These are phyloP conservation scores for Tremella mesenterica DNA, from an alignment of 768 basidiomycete species.

Conservation along the genomic window DNA sequence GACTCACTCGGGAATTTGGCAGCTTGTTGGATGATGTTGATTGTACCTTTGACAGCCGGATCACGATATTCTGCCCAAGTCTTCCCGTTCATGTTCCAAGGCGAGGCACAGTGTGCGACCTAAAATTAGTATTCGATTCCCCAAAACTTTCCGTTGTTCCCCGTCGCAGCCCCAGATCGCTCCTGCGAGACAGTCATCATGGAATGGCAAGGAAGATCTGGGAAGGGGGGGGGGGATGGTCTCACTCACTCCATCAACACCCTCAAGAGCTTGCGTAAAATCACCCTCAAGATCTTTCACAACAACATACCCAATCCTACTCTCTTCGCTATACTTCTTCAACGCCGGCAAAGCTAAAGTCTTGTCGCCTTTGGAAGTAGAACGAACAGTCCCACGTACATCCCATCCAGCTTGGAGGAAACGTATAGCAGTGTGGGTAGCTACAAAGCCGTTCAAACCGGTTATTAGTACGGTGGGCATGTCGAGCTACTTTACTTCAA, in stretches of 20 bases:
- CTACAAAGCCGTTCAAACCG: constrained; percentile 35
- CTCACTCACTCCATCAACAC: constrained; percentile 24
- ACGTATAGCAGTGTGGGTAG: constrained; percentile 27
- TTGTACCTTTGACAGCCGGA: constrained; percentile 32
- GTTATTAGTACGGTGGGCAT: constrained; percentile 34
- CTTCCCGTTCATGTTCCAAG: constrained; percentile 21
- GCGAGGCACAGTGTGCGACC: constrained; percentile 28
- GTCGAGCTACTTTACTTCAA: too few species aligned
- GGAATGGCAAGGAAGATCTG: background rate
- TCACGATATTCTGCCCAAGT: constrained; percentile 22
- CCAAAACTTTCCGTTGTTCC: background rate
- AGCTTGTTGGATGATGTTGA: constrained; percentile 26
- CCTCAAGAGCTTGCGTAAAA: constrained; percentile 27
- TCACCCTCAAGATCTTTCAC: constrained; percentile 34
- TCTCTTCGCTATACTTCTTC: constrained; percentile 12
- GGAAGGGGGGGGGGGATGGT: background rate
- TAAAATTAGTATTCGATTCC: background rate
- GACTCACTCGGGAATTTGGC: constrained; percentile 24
- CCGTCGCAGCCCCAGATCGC: background rate
- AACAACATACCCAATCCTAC: constrained; percentile 23
- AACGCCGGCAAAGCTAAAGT: constrained; percentile 16
- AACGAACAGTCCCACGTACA: constrained; percentile 38
- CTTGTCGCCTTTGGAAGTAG: constrained; percentile 17
- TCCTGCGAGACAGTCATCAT: background rate
- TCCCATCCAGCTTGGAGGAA: constrained; percentile 34